Evolutionary conservation across 352 stramenopile genomes (phyloP), one percentile per base, ranked within the genome.

Genomic region (Globisporangium solare): DNA sequence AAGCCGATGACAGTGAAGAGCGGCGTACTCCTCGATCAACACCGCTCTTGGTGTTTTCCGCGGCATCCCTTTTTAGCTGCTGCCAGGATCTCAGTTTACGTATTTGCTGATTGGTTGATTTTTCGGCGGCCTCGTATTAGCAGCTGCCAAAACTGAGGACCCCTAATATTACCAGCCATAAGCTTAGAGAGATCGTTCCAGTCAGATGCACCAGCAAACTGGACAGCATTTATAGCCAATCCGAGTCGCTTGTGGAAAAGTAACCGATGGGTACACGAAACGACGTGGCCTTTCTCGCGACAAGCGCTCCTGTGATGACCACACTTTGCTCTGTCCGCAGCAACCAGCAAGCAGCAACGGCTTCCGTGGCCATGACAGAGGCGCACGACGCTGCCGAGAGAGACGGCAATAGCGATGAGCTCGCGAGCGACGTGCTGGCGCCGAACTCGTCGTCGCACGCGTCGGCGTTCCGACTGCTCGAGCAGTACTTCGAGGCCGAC

Each of bases 401-500:
- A n/a, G 42, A 43, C 14, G 42, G 52, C 24, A 46, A 8, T 47
- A 21, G 15, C 20, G 56, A 52, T 2, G 57, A 64, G 13, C 54
- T 79, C 47, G 22, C 60, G 20, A 22, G 39, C 42, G 65, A 64
- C 24, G 42, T 73, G 31, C 68, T 78, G 42, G 40, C 68, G 37
- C 59, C 73, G 47, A 72, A 75, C 14, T 76, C 70, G 60, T 88
- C 78, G 52, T 74, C 79, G 11, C 72, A 81, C 37, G 69, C 81
- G 11, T 85, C 82, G 42, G 82, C 84, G 42, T 88, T 90, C 62
- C 84, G 75, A 18, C 60, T 94, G 17, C 63, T 94, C 13, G 82
- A 94, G 58, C 82, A 91, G 61, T 94, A 92, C 64, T 89, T 90
- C 20, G 79, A 94, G 52, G 82, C 79, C 22, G 84, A 90, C 57